These are phyloP conservation scores for Chlamydomonas applanata DNA, from an alignment of 139 green algal genomes.

Conservation along the genomic window DNA sequence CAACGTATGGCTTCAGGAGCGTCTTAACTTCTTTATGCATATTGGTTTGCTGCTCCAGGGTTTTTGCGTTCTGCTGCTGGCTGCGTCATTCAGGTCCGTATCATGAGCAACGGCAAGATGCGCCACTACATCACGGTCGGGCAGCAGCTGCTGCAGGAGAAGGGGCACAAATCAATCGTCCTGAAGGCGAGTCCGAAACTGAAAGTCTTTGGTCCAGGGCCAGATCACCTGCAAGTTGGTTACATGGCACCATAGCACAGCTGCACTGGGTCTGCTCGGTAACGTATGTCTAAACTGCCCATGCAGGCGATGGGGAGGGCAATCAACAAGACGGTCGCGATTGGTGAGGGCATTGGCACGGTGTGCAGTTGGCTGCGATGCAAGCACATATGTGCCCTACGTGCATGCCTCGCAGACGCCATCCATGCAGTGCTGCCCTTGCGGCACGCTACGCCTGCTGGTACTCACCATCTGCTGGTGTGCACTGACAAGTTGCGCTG, in stretches of 20 bases:
- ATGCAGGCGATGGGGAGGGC: conserved; percentile 71
- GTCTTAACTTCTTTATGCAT: no score
- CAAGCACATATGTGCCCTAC: neutral
- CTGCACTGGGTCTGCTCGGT: no score
- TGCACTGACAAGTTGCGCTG: neutral
- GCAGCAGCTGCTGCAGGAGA: conserved; percentile 68
- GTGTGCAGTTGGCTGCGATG: neutral
- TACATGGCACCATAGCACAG: no score
- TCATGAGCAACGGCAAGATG: conserved; percentile 69
- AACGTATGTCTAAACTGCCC: no score
- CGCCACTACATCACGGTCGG: conserved; percentile 71
- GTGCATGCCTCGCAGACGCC: neutral
- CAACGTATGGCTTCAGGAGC: no score
- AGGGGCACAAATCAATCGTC: conserved; percentile 58
- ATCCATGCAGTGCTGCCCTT: no score
- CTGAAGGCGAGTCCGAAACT: no score
- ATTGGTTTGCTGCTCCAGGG: no score
- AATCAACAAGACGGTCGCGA: conserved; percentile 89
- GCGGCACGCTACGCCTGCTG: no score
- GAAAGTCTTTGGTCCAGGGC: no score
- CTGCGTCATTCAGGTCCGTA: conserved; percentile 72
- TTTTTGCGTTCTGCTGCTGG: no score
- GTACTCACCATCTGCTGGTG: neutral
- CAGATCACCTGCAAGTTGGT: no score
- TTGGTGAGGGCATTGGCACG: conserved; percentile 41